phyloP scores from a whole-genome alignment of 768 basidiomycete species.

The Steccherinum ochraceum region DNA sequence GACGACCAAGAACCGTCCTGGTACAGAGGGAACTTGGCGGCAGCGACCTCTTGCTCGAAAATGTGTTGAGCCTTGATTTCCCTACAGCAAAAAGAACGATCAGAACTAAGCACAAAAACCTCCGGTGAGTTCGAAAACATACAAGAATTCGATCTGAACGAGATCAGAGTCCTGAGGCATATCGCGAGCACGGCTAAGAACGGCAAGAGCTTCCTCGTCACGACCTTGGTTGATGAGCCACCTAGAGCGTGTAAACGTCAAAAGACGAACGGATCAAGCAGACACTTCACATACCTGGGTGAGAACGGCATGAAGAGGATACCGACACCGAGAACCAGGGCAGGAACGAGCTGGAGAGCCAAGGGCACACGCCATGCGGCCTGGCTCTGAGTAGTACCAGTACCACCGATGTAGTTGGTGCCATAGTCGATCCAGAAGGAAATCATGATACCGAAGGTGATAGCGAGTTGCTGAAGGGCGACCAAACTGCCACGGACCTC shows the following conservation, averaged over 20 bases:
- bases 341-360: slow-evolving; percentile 69
- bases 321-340: slow-evolving; percentile 61
- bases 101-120: background rate
- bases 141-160: slow-evolving; percentile 72
- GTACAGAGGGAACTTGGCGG: slow-evolving; percentile 50
- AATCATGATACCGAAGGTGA: slow-evolving; percentile 75
- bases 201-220: slow-evolving; percentile 64
- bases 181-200: slow-evolving; percentile 54
- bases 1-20: slow-evolving; percentile 56
- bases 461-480: slow-evolving; percentile 76
- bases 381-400: slow-evolving; percentile 46
- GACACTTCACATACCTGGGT: slow-evolving; percentile 40
- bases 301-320: slow-evolving; percentile 78
- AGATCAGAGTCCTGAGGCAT: slow-evolving; percentile 53
- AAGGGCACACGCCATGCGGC: slow-evolving; percentile 76
- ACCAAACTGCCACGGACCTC: slow-evolving; percentile 80
- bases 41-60: slow-evolving; percentile 62
- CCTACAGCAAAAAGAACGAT: slow-evolving; percentile 23
- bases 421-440: slow-evolving; percentile 43
- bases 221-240: slow-evolving; percentile 77
- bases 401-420: slow-evolving; percentile 70
- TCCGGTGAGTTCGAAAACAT: slow-evolving; percentile 21
- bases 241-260: slow-evolving; percentile 23
- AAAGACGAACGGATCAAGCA: background rate
- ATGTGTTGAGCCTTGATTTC: slow-evolving; percentile 72